Base-by-base conservation (phyloP, 441 rosid genomes). In the Macaranga tanarius region DNA sequence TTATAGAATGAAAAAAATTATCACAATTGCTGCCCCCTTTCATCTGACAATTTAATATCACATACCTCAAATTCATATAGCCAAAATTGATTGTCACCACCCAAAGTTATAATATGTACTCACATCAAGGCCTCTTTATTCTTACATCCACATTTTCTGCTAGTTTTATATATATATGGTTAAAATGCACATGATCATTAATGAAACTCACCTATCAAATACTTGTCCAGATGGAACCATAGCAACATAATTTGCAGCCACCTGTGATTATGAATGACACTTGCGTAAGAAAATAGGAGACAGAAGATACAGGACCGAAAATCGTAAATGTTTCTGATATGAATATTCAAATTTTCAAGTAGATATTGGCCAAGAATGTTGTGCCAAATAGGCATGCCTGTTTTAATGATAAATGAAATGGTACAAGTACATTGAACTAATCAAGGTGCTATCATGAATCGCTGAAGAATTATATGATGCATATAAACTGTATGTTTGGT, bases 141-240 rank as follows among this genome's bases (percentile, higher is more conserved):
- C n/a, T 19, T 11, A 44, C 10, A 34, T n/a, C 45, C 59, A 67
- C 8, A 52, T 16, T 20, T n/a, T 7, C 10, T 42, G 38, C 38
- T 4, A 34, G 19, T 22, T 55, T 69, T 40, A n/a, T 23, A n/a
- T 51, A 58, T 31, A 5, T 34, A 34, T 34, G 38, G 38, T 34
- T 34, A 34, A 34, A 34, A 34, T 40, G 44, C 13, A 34, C 25
- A 50, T 54, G 1, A 12, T 55, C 42, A 8, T 47, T 65, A 55
- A 47, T 48, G 61, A 31, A 70, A 67, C 47, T 69, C 80, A 90
- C 96, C 97, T 95, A 79, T 95, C 99, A 40, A 92, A 95, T 63
- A 95, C 86, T 81, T 95, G 97, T 23, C 97, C 93, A 19, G 97
- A 88, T 54, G 97, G 97, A 85, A 95, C 82, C 99, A 95, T 92